Evolutionary conservation across 2,329 filamentous ascomycete genomes (phyloP).

Genomic region (Helicocarpus griseus): DNA sequence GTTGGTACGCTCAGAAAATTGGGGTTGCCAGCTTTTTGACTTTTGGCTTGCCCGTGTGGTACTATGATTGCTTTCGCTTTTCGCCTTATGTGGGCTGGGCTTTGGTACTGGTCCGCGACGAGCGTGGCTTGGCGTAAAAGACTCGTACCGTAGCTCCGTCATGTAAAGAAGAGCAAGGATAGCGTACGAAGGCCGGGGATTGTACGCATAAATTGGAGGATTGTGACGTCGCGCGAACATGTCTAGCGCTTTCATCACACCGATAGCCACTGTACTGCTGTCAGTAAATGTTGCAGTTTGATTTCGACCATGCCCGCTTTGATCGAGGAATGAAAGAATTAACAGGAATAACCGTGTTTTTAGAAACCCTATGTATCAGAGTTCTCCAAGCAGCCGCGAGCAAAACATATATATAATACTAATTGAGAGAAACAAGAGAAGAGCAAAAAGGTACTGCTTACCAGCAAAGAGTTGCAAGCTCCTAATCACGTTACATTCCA

Average conservation of each 20-base stretch:
- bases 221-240: conserved; percentile 27
- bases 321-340: too few species aligned
- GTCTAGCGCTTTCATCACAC: conserved; percentile 33
- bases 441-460: conserved; percentile 13
- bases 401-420: too few species aligned
- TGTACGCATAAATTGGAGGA: conserved; percentile 24
- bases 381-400: too few species aligned
- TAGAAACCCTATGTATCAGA: too few species aligned
- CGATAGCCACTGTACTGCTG: conserved; percentile 23
- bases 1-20: conserved; percentile 29
- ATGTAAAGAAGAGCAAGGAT: conserved; percentile 25
- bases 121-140: conserved; percentile 33
- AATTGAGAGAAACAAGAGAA: neutral
- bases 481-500: conserved; percentile 22
- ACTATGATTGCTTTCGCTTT: neutral
- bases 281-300: conserved; percentile 9
- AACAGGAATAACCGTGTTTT: too few species aligned
- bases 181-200: conserved; percentile 18
- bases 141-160: conserved; percentile 35
- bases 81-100: neutral
- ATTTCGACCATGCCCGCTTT: too few species aligned
- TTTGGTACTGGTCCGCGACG: conserved; percentile 16
- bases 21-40: conserved; percentile 12
- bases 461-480: conserved; percentile 27
- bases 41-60: neutral